These are phyloP conservation scores for Quercus dentata DNA, from an alignment of 306 rosid genomes.

Conservation along the genomic window DNA sequence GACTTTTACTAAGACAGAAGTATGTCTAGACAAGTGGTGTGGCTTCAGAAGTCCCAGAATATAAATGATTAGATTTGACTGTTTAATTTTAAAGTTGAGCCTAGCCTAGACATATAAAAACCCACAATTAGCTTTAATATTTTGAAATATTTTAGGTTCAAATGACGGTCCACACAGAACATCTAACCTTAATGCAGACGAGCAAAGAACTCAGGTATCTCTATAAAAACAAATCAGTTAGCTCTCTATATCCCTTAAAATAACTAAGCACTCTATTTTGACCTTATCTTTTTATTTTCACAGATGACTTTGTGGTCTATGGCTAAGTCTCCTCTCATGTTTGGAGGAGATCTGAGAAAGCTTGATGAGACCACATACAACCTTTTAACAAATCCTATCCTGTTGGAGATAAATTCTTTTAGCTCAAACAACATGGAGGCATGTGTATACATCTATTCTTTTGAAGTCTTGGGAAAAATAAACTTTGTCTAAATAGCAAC, in stretches of 20 bases:
- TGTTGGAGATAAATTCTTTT: conserved; percentile 70
- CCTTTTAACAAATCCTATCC: conserved; percentile 62
- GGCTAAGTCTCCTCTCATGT: conserved; percentile 97
- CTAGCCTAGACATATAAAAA: conserved; percentile 14
- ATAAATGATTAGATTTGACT: conserved; percentile 11
- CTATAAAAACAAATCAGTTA: conserved; percentile 2
- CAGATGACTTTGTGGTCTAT: conserved; percentile 92
- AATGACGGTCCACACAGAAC: conserved; percentile 84
- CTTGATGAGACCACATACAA: conserved; percentile 45
- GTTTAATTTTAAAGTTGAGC: conserved; percentile 27
- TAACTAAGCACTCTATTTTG: conserved; percentile 7
- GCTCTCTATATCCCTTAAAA: conserved; percentile 1
- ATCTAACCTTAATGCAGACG: conserved; percentile 45
- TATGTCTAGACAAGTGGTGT: not conserved
- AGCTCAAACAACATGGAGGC: conserved; percentile 87
- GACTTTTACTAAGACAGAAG: not conserved
- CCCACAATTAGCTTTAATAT: not conserved
- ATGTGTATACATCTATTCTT: conserved; percentile 27
- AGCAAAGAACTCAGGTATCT: conserved; percentile 83
- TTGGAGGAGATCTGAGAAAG: conserved; percentile 87
- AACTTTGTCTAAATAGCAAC: conserved; percentile 4
- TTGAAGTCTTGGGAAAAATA: not conserved
- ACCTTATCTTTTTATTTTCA: conserved; percentile 13
- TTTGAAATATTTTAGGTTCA: conserved; percentile 42
- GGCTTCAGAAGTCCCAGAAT: conserved; percentile 2